A percentile compares a stretch with the other conserved stretches of the same genome.
Conservation (phyloP, 2,329 filamentous ascomycete species). For the Aspergillus proliferans region DNA sequence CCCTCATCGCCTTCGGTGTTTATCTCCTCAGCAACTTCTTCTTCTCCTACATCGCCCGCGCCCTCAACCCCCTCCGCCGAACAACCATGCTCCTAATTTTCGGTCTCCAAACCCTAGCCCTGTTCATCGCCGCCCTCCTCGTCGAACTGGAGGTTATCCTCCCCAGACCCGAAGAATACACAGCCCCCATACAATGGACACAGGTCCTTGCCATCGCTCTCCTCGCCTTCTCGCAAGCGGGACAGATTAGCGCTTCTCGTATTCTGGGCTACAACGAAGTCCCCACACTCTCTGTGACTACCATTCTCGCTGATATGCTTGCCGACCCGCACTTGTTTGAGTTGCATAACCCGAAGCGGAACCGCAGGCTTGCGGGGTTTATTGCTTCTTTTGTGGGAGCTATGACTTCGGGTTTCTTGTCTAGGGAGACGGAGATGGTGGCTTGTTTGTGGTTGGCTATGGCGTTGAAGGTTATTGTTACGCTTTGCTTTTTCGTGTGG, state of each 20-base stretch:
- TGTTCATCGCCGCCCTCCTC: constrained; percentile 30
- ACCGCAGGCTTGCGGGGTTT: constrained; percentile 31
- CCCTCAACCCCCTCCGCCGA: constrained; percentile 28
- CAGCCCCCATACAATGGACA: constrained; percentile 24
- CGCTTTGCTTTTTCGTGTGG: constrained; percentile 34
- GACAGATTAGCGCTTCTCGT: constrained; percentile 35
- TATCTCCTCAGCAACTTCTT: constrained; percentile 36
- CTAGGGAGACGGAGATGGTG: constrained; percentile 29
- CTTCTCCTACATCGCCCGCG: constrained; percentile 32
- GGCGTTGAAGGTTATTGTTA: constrained; percentile 30
- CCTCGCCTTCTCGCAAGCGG: constrained; percentile 36
- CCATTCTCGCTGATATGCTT: constrained; percentile 34
- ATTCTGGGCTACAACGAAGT: constrained; percentile 34
- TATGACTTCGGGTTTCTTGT: constrained; percentile 36
- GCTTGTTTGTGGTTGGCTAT: constrained; percentile 37
- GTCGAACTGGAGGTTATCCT: constrained; percentile 27
- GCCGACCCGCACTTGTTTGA: constrained; percentile 27
- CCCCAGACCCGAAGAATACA: constrained; percentile 20
- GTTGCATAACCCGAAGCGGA: constrained; percentile 25
- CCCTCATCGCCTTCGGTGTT: constrained; percentile 32
- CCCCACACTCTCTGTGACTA: constrained; percentile 38
- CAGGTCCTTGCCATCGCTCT: constrained; percentile 34
- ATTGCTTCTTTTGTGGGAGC: constrained; percentile 35
- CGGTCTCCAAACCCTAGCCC: constrained; percentile 28
- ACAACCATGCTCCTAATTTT: constrained; percentile 36